These are phyloP conservation scores for Yamadazyma jaroonii DNA, from an alignment of 1,139 yeast genomes.

Conservation along the genomic window DNA sequence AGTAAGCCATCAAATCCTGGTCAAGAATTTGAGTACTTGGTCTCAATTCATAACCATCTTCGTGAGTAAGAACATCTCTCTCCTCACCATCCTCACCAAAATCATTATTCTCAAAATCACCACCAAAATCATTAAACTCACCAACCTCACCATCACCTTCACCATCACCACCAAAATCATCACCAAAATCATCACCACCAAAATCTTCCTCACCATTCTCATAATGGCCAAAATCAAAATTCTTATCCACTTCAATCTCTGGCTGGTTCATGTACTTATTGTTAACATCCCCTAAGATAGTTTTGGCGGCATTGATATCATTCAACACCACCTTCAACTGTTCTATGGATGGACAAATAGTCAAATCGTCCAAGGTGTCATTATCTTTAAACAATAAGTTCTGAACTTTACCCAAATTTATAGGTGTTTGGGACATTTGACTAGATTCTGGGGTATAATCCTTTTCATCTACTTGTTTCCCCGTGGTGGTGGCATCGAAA, in stretches of 20 bases:
- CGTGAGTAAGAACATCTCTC: too few species aligned
- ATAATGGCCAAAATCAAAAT: conserved; percentile 23
- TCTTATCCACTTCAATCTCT: conserved; percentile 16
- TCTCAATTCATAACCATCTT: conserved; percentile 16
- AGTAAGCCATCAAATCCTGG: conserved; percentile 72
- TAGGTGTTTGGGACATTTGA: conserved; percentile 1
- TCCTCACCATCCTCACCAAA: conserved; percentile 12
- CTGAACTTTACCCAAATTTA: conserved; percentile 19
- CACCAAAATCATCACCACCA: conserved; percentile 19
- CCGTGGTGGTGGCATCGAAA: conserved; percentile 51
- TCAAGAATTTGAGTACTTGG: conserved; percentile 45
- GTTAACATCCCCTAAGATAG: conserved; percentile 49
- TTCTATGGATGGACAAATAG: conserved; percentile 62
- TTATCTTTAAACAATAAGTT: conserved; percentile 24
- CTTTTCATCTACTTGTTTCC: conserved; percentile 14
- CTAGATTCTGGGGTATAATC: conserved; percentile 11
- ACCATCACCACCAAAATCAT: neutral
- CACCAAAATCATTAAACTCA: conserved; percentile 18
- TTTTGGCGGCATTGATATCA: conserved; percentile 57
- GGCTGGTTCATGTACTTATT: conserved; percentile 21
- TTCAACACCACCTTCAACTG: conserved; percentile 56
- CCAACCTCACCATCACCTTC: conserved; percentile 2
- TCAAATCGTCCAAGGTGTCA: conserved; percentile 32
- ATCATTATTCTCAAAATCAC: conserved; percentile 15
- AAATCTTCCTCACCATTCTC: conserved; percentile 33